Evolutionary conservation across 768 basidiomycete species (phyloP), one percentile per base, ranked within the genome.

Genomic region (Termitomyces sp.): DNA sequence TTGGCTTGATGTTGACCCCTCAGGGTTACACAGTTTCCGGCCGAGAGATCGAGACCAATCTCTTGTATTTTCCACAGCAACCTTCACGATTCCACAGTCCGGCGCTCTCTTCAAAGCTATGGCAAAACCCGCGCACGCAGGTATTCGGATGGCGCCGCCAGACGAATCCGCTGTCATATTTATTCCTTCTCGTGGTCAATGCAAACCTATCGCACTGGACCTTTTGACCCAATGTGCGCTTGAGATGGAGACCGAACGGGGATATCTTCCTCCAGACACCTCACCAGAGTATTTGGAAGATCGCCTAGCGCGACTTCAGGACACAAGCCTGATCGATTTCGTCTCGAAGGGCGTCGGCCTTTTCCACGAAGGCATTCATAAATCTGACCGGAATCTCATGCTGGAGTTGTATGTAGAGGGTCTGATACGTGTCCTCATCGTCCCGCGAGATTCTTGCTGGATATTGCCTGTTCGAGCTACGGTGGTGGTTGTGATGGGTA

Each of bases 401-500:
- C 81, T 98, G 56, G 86, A 90, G 69, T 81, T 98, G 42, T 98
- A 89, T 70, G 84, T 85, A 0, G 87, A 93, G 62, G 92, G 92
- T 0, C 76, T 91, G 42, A 69, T 98, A 45, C 86, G 88, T 7
- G 89, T 95, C 13, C 78, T 99, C 32, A 78, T 98, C 62, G 89
- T 86, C 0, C 88, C 96, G 4, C 84, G 88, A 40, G 93, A 96
- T 45, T 80, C 88, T 15, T 93, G 91, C 70, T 96, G 95, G 95
- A 86, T 84, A 33, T 71, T 98, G n/a, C 94, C 96, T 20, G 84
- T 95, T 18, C 84, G 88, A 56, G 92, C 92, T 1, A 81, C 83
- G 7, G 84, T 84, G 7, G 96, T 98, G 16, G 79, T 98, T 40
- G 88, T 94, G 49, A 90, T 98, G 89, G 91, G 94, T 18, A 93